These are phyloP conservation scores for Hysterangium stoloniferum DNA, from an alignment of 768 basidiomycete species.

Conservation along the genomic window DNA sequence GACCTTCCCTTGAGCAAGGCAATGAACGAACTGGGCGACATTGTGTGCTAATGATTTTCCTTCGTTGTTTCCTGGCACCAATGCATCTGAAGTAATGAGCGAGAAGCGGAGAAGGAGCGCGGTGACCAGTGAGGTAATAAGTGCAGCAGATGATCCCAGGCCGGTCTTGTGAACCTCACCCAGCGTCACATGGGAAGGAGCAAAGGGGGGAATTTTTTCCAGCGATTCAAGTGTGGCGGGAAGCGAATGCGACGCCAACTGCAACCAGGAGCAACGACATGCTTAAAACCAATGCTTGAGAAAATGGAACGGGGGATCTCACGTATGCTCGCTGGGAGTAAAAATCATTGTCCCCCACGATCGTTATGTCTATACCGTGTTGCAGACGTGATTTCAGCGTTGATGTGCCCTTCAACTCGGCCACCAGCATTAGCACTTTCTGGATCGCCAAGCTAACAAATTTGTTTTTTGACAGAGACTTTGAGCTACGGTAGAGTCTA, in stretches of 20 bases:
- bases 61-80: slow-evolving; percentile 35
- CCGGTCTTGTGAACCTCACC: slow-evolving; percentile 95
- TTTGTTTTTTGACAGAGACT: slow-evolving; percentile 59
- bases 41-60: slow-evolving; percentile 73
- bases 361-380: slow-evolving; percentile 63
- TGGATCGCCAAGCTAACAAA: slow-evolving; percentile 90
- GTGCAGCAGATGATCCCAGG: slow-evolving; percentile 91
- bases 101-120: slow-evolving; percentile 72
- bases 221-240: slow-evolving; percentile 60
- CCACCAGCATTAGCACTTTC: slow-evolving; percentile 60
- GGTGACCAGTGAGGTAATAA: slow-evolving; percentile 91
- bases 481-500: not conserved
- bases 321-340: slow-evolving; percentile 91
- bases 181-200: slow-evolving; percentile 56
- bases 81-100: slow-evolving; percentile 46
- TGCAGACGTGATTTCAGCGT: slow-evolving; percentile 36
- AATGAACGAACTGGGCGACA: slow-evolving; percentile 90
- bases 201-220: slow-evolving; percentile 67
- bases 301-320: slow-evolving; percentile 17
- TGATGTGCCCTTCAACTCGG: slow-evolving; percentile 46
- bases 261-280: not conserved
- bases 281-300: slow-evolving; percentile 10
- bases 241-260: slow-evolving; percentile 60
- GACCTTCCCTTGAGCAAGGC: slow-evolving; percentile 94
- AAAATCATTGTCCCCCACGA: slow-evolving; percentile 94